phyloP scores from a whole-genome alignment of 2,329 filamentous ascomycete genomes.

The Fusarium drepaniforme region DNA sequence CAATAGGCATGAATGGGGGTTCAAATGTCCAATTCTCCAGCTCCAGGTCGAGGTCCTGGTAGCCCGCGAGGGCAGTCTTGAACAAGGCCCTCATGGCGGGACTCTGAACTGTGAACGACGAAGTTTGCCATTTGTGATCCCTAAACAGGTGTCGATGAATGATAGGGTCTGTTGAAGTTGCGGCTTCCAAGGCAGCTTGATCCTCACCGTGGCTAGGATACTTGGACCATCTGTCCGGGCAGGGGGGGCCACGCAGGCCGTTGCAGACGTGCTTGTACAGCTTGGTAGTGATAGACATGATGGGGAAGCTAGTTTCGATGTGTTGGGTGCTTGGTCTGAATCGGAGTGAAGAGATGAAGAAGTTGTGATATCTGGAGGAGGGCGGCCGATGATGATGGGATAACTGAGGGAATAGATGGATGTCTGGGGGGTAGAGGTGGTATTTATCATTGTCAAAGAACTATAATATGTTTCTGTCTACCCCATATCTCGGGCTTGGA shows the following conservation, averaged over 20 bases:
- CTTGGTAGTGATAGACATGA: slow-evolving; percentile 3
- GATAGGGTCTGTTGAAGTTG: slow-evolving; percentile 1
- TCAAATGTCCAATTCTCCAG: slow-evolving; percentile 24
- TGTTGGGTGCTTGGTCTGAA: background rate
- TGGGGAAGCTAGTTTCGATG: background rate
- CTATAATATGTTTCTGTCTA: background rate
- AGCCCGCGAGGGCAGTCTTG: background rate
- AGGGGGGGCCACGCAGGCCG: background rate
- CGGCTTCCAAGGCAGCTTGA: background rate
- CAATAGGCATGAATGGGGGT: slow-evolving; percentile 17
- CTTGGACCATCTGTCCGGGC: slow-evolving; percentile 10
- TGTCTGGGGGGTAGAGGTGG: background rate
- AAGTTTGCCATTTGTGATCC: slow-evolving; percentile 11
- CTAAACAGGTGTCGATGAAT: slow-evolving; percentile 1
- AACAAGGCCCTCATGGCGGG: slow-evolving; percentile 9
- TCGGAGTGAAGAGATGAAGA: background rate
- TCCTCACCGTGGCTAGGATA: slow-evolving; percentile 1
- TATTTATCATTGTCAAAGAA: background rate
- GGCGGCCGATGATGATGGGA: background rate
- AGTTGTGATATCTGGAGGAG: background rate
- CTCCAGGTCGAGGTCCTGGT: slow-evolving; percentile 21
- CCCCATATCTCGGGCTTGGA: background rate
- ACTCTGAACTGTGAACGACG: slow-evolving; percentile 19
- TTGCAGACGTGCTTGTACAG: slow-evolving; percentile 9
- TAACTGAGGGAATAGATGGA: background rate